Evolutionary conservation across 2,329 filamentous ascomycete species (phyloP).

Genomic region (Monilinia aucupariae): DNA sequence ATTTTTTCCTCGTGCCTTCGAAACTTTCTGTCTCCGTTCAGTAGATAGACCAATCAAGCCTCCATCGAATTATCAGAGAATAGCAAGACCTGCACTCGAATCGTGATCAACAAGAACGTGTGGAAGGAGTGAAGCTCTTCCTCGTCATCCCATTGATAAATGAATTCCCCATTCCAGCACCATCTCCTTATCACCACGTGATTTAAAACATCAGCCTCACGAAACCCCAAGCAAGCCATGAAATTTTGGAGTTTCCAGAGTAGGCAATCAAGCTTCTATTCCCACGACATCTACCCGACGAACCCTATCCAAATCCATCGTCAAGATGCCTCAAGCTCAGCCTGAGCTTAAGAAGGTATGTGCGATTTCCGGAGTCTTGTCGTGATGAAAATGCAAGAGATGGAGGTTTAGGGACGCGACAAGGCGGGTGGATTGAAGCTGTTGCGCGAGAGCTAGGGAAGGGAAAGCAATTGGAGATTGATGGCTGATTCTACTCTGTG

Average conservation of each 20-base stretch:
- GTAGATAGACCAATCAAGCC: neutral
- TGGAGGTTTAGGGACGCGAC: slow-evolving; percentile 17
- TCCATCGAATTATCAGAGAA: too few species aligned
- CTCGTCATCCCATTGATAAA: neutral
- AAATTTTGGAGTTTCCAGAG: slow-evolving; percentile 15
- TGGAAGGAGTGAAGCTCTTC: neutral
- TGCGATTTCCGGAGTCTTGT: slow-evolving; percentile 16
- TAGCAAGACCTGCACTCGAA: neutral
- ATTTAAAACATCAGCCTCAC: slow-evolving; percentile 21
- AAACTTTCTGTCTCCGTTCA: neutral
- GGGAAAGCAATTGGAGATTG: slow-evolving; percentile 54
- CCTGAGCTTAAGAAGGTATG: slow-evolving; percentile 96
- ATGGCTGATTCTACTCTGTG: slow-evolving; percentile 24
- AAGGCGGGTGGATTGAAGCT: slow-evolving; percentile 11
- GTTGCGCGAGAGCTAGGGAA: slow-evolving; percentile 10
- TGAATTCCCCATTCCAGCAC: neutral
- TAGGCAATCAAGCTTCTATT: slow-evolving; percentile 12
- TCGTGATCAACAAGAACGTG: neutral
- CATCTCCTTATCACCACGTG: slow-evolving; percentile 30
- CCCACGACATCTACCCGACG: slow-evolving; percentile 17
- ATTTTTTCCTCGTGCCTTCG: neutral
- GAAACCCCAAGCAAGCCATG: slow-evolving; percentile 16
- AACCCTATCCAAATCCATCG: slow-evolving; percentile 18
- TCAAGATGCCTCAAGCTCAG: slow-evolving; percentile 90
- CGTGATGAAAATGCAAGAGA: neutral